Percentiles rank a stretch among this genome's conserved stretches.
These are phyloP conservation scores for Fraxinus albicans DNA, from an alignment of 305 asterid genomes.

Conservation along the genomic window DNA sequence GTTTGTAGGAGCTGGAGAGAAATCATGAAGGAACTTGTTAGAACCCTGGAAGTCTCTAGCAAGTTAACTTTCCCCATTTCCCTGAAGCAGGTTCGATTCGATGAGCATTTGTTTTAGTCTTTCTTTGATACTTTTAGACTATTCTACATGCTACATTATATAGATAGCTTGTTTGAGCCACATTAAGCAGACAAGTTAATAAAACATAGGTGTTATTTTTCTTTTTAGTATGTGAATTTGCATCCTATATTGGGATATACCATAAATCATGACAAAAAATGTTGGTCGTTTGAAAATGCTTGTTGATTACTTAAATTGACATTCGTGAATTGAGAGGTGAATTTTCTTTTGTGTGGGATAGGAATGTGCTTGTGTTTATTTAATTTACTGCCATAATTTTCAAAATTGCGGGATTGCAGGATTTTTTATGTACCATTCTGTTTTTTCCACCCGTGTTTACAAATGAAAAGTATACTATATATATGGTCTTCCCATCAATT, in stretches of 20 bases:
- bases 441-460: background rate
- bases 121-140: background rate
- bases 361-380: background rate
- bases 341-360: background rate
- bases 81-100: slow-evolving; percentile 67
- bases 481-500: background rate
- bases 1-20: slow-evolving; percentile 93
- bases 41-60: slow-evolving; percentile 60
- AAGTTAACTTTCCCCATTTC: slow-evolving; percentile 79
- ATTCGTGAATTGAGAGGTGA: background rate
- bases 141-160: background rate
- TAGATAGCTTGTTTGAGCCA: background rate
- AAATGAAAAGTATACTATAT: background rate
- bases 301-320: background rate
- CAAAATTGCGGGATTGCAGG: background rate
- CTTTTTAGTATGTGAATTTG: background rate
- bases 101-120: background rate
- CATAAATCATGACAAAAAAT: background rate
- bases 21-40: slow-evolving; percentile 72
- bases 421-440: background rate
- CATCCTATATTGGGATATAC: background rate
- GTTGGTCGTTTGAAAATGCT: background rate
- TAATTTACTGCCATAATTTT: background rate
- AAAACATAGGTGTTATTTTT: background rate
- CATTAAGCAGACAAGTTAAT: background rate